A percentile compares a stretch with the other conserved stretches of the same genome.
phyloP scores from a whole-genome alignment of 2,329 filamentous ascomycete species.

The Penicillium sp. region DNA sequence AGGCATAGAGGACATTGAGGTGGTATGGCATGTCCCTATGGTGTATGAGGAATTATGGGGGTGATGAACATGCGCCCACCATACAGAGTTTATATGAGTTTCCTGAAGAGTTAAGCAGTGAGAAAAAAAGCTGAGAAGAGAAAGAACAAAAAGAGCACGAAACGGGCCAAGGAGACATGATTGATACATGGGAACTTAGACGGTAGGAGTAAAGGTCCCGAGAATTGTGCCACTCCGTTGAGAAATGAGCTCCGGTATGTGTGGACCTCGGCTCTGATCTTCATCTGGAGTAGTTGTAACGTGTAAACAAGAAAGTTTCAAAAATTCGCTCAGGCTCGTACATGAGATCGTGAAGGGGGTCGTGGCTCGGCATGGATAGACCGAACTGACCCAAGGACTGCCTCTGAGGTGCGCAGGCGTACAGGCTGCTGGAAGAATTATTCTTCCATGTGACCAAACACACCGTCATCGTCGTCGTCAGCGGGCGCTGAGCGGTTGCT shows the following conservation, averaged over 20 bases:
- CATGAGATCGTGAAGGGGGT: conserved; percentile 34
- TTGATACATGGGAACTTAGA: conserved; percentile 25
- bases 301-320: conserved; percentile 28
- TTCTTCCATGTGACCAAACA: conserved; percentile 96
- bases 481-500: conserved; percentile 52
- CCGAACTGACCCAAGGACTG: conserved; percentile 6
- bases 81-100: conserved; percentile 19
- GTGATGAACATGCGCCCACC: conserved; percentile 25
- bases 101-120: conserved; percentile 14
- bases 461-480: conserved; percentile 89
- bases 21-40: not conserved
- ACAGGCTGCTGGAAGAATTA: conserved; percentile 41
- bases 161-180: conserved; percentile 24
- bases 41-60: conserved; percentile 13
- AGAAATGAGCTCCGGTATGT: conserved; percentile 11
- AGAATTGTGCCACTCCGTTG: conserved; percentile 17
- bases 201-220: conserved; percentile 15
- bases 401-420: conserved; percentile 2
- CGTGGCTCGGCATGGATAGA: conserved; percentile 17
- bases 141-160: conserved; percentile 6
- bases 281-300: conserved; percentile 14
- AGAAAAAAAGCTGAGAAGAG: not conserved
- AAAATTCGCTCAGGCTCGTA: conserved; percentile 40
- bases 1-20: conserved; percentile 4
- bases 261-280: not conserved